phyloP scores from a whole-genome alignment of 116 monocot species.

The Iris pallida region DNA sequence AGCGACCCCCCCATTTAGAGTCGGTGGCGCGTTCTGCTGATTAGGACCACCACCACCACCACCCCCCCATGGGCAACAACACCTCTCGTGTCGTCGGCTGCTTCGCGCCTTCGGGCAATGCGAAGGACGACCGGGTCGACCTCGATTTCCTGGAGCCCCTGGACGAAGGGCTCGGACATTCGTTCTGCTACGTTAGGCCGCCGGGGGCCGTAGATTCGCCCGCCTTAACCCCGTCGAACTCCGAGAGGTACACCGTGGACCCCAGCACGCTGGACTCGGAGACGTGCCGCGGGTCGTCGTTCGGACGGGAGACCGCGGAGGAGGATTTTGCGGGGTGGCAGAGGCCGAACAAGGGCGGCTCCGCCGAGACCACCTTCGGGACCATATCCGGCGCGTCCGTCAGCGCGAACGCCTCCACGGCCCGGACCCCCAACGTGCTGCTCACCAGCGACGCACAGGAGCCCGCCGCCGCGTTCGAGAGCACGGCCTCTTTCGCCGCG shows the following conservation, averaged over 20 bases:
- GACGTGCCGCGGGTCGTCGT: constrained; percentile 60
- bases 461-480: constrained; percentile 91
- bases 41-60: background rate
- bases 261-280: constrained; percentile 77
- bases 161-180: constrained; percentile 94
- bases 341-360: constrained; percentile 30
- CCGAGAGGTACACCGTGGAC: constrained; percentile 84
- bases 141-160: constrained; percentile 90
- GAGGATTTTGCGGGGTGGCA: constrained; percentile 44
- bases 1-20: constrained; percentile 21
- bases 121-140: constrained; percentile 49
- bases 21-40: constrained; percentile 1
- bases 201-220: constrained; percentile 58
- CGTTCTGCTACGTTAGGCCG: constrained; percentile 96
- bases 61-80: constrained; percentile 86
- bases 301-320: constrained; percentile 50
- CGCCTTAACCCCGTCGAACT: constrained; percentile 80
- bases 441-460: constrained; percentile 41
- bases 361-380: constrained; percentile 73
- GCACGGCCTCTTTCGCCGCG: constrained; percentile 89
- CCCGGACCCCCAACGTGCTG: constrained; percentile 61
- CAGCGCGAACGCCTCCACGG: constrained; percentile 87
- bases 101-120: constrained; percentile 62
- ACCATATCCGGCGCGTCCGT: constrained; percentile 97
- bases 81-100: constrained; percentile 88